A percentile compares a stretch with the other conserved stretches of the same genome.
phyloP scores from a whole-genome alignment of 1,284 basidiomycete species.

The Puccinia brachypodii region DNA sequence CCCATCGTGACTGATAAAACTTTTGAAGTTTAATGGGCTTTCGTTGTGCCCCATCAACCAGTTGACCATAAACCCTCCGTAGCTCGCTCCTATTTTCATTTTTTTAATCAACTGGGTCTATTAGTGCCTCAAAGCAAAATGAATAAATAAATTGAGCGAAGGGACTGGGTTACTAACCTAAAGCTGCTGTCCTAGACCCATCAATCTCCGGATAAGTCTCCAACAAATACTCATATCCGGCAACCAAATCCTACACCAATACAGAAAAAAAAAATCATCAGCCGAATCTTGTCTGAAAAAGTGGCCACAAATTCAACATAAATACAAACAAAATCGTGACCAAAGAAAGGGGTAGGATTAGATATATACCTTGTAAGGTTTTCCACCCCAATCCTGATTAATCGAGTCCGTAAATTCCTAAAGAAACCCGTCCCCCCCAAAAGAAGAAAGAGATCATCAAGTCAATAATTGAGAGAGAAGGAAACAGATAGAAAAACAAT shows the following conservation, averaged over 20 bases:
- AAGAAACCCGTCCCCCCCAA: too few species aligned
- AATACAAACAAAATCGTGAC: too few species aligned
- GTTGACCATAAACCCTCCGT: conserved; percentile 50
- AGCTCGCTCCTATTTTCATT: conserved; percentile 21
- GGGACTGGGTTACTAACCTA: not conserved
- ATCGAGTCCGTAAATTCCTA: conserved; percentile 52
- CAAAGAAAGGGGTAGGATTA: too few species aligned
- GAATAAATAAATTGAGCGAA: not conserved
- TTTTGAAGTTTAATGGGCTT: conserved; percentile 51
- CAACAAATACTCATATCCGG: conserved; percentile 41
- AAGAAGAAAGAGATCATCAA: not conserved
- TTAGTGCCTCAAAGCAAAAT: not conserved
- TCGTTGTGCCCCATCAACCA: conserved; percentile 55
- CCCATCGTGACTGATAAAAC: conserved; percentile 54
- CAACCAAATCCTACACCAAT: conserved; percentile 28
- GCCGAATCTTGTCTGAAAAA: not conserved
- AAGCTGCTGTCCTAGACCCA: conserved; percentile 28
- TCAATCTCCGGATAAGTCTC: conserved; percentile 37
- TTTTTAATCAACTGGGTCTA: too few species aligned
- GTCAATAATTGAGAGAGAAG: not conserved
- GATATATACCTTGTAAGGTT: conserved; percentile 51
- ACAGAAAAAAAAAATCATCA: not conserved
- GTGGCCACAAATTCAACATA: conserved; percentile 29
- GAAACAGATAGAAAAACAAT: not conserved
- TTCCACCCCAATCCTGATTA: conserved; percentile 53